phyloP scores from a whole-genome alignment of 257 asterid genomes.

The Handroanthus guayacan region DNA sequence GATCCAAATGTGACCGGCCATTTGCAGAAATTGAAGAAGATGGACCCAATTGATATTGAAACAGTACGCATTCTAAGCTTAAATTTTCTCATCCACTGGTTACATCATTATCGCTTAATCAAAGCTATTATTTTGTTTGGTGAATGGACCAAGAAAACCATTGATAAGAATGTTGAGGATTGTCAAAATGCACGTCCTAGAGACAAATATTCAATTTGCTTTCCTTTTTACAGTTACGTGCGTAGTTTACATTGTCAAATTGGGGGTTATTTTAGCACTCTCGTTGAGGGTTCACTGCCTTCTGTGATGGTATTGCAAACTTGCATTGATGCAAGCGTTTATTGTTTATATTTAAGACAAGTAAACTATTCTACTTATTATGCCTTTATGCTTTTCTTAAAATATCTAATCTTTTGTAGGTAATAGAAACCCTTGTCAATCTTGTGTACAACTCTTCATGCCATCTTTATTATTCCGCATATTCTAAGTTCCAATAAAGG shows the following conservation, averaged over 20 bases:
- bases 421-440: not conserved
- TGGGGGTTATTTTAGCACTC: conserved; percentile 12
- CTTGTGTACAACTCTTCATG: not conserved
- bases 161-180: not conserved
- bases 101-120: not conserved
- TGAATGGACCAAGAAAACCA: conserved; percentile 24
- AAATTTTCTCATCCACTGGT: conserved; percentile 27
- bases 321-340: too few species aligned
- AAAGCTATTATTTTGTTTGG: conserved; percentile 4
- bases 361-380: not conserved
- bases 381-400: not conserved
- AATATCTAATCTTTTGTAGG: conserved; percentile 1
- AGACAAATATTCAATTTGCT: not conserved
- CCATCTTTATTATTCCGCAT: not conserved
- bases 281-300: not conserved
- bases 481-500: not conserved
- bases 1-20: conserved; percentile 82
- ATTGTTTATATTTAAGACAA: not conserved
- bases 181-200: not conserved
- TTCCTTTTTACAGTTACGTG: not conserved
- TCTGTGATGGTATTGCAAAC: not conserved
- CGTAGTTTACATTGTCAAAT: conserved; percentile 13
- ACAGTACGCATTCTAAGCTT: conserved; percentile 69
- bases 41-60: conserved; percentile 96
- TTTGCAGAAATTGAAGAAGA: conserved; percentile 77